These are phyloP conservation scores for Hyaloscypha bicolor DNA, from an alignment of 495 filamentous ascomycete species.

Conservation along the genomic window DNA sequence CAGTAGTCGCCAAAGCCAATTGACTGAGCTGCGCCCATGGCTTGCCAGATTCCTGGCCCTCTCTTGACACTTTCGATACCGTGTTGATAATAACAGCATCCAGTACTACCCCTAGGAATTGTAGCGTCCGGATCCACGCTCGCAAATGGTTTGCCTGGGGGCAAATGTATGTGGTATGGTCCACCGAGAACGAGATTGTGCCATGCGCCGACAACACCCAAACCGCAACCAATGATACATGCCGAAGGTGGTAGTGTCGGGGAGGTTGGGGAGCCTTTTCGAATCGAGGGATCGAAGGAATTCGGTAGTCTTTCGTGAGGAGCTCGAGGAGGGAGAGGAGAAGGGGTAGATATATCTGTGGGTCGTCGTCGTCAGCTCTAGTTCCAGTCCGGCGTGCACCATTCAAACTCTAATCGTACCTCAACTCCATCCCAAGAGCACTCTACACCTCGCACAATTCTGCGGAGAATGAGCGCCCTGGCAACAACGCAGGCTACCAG, in stretches of 20 bases:
- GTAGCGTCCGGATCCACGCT: not conserved
- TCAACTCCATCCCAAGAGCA: slow-evolving; percentile 23
- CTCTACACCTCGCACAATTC: slow-evolving; percentile 10
- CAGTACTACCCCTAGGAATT: slow-evolving; percentile 19
- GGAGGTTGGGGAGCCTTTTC: not conserved
- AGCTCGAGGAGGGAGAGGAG: slow-evolving; percentile 12
- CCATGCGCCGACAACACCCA: slow-evolving; percentile 3
- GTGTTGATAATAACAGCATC: slow-evolving; percentile 18
- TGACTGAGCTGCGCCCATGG: slow-evolving; percentile 8
- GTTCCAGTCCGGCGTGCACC: not conserved
- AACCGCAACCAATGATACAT: not conserved
- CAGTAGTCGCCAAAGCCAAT: not conserved
- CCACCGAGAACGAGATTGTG: slow-evolving; percentile 2
- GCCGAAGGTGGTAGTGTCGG: not conserved
- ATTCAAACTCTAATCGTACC: not conserved
- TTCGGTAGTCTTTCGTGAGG: not conserved
- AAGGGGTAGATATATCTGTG: slow-evolving; percentile 17
- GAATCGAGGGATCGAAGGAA: not conserved
- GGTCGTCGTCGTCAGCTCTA: not conserved
- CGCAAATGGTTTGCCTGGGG: not conserved
- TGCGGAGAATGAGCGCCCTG: slow-evolving; percentile 10
- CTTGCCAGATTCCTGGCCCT: not conserved
- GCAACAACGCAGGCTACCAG: slow-evolving; percentile 2
- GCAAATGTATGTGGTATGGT: slow-evolving; percentile 18
- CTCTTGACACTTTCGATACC: slow-evolving; percentile 7